Evolutionary conservation across 2,329 filamentous ascomycete species (phyloP).

Genomic region (Colletotrichum plurivorum): DNA sequence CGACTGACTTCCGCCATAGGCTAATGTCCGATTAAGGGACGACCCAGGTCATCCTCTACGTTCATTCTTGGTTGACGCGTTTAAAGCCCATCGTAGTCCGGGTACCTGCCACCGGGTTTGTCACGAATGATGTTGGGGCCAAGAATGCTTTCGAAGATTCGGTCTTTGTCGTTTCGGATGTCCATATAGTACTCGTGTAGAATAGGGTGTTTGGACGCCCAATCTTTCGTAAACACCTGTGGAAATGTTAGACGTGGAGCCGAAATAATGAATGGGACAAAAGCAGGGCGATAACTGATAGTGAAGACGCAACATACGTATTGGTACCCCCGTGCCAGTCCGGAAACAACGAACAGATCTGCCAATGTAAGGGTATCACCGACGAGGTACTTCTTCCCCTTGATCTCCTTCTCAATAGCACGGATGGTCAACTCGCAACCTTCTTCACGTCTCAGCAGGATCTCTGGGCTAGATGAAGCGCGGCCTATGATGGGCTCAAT

Average conservation of each 20-base stretch:
- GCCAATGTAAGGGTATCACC: neutral
- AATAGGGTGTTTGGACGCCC: neutral
- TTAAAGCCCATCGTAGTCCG: conserved; percentile 7
- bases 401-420: conserved; percentile 17
- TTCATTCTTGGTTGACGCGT: too few relatives aligned
- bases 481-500: conserved; percentile 8
- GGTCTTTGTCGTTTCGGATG: conserved; percentile 8
- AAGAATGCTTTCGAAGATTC: conserved; percentile 17
- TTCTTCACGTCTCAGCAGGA: conserved; percentile 5
- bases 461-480: neutral
- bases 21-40: too few relatives aligned
- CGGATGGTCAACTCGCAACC: conserved; percentile 14
- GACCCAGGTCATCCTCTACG: too few relatives aligned
- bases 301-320: neutral
- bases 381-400: conserved; percentile 1
- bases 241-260: neutral
- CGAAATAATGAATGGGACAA: neutral
- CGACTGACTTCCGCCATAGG: too few relatives aligned
- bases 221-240: conserved; percentile 18
- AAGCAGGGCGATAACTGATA: neutral
- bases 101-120: conserved; percentile 11
- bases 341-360: conserved; percentile 4
- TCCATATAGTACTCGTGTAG: conserved; percentile 6
- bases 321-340: conserved; percentile 11
- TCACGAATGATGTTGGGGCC: conserved; percentile 3